Evolutionary conservation across 225 moss, liverwort and hornwort species (phyloP).

Genomic region (Bryum argenteum): DNA sequence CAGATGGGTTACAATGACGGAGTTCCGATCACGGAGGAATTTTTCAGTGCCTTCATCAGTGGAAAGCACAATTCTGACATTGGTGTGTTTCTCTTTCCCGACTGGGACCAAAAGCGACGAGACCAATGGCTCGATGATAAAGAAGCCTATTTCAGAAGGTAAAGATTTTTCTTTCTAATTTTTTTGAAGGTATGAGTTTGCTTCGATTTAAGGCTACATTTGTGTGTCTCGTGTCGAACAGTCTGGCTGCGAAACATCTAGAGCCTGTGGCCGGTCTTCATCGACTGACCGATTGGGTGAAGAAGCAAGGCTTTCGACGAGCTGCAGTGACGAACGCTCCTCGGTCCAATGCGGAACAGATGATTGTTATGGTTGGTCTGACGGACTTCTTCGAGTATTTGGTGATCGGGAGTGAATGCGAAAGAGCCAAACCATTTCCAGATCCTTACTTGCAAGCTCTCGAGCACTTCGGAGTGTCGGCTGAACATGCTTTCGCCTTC

Average conservation of each 20-base stretch:
- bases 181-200: neutral
- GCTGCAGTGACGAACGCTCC: conserved; percentile 94
- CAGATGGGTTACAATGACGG: conserved; percentile 82
- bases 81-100: conserved; percentile 75
- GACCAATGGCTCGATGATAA: conserved; percentile 77
- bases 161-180: neutral
- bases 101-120: conserved; percentile 73
- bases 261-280: conserved; percentile 63
- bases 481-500: conserved; percentile 65
- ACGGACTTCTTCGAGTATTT: conserved; percentile 81
- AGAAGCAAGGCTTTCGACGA: conserved; percentile 60
- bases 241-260: conserved; percentile 66
- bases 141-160: conserved; percentile 83
- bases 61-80: conserved; percentile 70
- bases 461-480: conserved; percentile 58
- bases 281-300: conserved; percentile 71
- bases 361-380: conserved; percentile 80
- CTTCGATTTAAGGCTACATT: neutral
- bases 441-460: conserved; percentile 89
- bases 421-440: conserved; percentile 82
- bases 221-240: conserved; percentile 28
- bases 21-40: conserved; percentile 70
- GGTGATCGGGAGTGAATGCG: conserved; percentile 79
- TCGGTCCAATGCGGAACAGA: conserved; percentile 78
- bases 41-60: conserved; percentile 70